These are phyloP conservation scores for Collariella sp. DNA, from an alignment of 495 filamentous ascomycete species.

Conservation along the genomic window DNA sequence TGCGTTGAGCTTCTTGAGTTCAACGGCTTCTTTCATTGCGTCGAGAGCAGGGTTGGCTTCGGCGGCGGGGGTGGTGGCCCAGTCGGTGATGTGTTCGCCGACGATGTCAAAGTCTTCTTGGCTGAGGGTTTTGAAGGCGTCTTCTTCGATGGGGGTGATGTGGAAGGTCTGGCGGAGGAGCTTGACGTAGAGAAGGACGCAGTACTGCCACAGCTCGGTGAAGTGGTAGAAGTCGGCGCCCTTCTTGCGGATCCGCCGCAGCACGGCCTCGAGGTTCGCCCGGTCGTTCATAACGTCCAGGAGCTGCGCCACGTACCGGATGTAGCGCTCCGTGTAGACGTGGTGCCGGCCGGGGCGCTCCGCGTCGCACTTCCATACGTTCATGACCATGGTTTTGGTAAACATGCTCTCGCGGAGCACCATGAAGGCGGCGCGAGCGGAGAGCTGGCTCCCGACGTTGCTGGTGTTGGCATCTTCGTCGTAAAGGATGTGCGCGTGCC, in stretches of 20 bases:
- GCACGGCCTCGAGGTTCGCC: constrained; percentile 66
- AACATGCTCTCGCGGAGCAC: constrained; percentile 83
- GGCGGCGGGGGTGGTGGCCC: constrained; percentile 35
- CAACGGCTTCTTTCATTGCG: constrained; percentile 71
- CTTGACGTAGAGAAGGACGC: constrained; percentile 64
- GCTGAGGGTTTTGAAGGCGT: constrained; percentile 67
- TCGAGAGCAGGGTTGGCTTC: constrained; percentile 49
- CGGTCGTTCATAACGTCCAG: constrained; percentile 71
- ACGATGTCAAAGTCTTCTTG: constrained; percentile 69
- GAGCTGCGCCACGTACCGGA: constrained; percentile 66
- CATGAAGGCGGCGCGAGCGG: constrained; percentile 56
- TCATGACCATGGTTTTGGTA: constrained; percentile 87
- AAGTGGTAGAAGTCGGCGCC: constrained; percentile 81
- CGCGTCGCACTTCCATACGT: constrained; percentile 92
- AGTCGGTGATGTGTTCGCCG: constrained; percentile 42
- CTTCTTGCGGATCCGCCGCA: constrained; percentile 74
- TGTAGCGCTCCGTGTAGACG: constrained; percentile 87
- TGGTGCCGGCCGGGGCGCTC: constrained; percentile 89
- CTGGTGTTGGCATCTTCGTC: constrained; percentile 29
- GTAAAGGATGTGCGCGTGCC: constrained; percentile 70
- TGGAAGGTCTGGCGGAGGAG: constrained; percentile 61
- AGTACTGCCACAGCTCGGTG: constrained; percentile 71
- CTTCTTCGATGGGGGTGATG: constrained; percentile 61
- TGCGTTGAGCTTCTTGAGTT: constrained; percentile 85
- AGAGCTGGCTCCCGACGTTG: constrained; percentile 15